Conservation (phyloP, 2,329 filamentous ascomycete genomes). For the Eutypella sp. region DNA sequence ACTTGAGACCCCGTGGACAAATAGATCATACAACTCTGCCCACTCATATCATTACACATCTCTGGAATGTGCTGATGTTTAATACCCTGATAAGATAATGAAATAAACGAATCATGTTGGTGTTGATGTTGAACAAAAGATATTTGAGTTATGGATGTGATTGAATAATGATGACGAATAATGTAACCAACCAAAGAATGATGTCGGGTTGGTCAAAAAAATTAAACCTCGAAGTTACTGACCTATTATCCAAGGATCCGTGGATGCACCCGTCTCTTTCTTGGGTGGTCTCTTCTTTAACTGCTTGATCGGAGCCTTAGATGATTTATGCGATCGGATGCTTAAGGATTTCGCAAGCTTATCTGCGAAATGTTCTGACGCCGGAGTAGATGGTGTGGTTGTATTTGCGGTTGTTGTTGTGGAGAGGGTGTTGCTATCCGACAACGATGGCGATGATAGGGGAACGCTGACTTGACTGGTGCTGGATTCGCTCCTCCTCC, state of each 20-base stretch:
- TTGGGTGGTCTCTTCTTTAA: constrained; percentile 20
- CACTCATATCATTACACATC: neutral
- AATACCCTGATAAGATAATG: too few species aligned
- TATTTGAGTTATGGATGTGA: too few species aligned
- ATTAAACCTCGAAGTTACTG: neutral
- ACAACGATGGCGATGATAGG: constrained; percentile 22
- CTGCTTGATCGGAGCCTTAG: constrained; percentile 18
- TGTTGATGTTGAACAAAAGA: too few species aligned
- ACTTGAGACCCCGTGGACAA: too few species aligned
- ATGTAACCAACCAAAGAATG: neutral
- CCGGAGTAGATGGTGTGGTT: too few species aligned
- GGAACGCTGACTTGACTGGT: constrained; percentile 22
- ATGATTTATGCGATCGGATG: constrained; percentile 18
- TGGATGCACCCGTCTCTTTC: neutral
- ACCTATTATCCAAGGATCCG: neutral
- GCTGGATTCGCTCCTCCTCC: constrained; percentile 15
- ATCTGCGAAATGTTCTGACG: constrained; percentile 20
- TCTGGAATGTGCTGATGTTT: too few species aligned
- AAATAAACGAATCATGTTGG: too few species aligned
- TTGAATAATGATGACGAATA: neutral
- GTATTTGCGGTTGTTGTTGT: constrained; percentile 23
- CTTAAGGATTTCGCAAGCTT: constrained; percentile 23
- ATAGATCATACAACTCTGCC: too few species aligned
- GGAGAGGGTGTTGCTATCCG: constrained; percentile 22
- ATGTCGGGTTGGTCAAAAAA: neutral